Percentiles rank a stretch among this genome's conserved stretches.
Evolutionary conservation across 352 stramenopile species (phyloP).

Genomic region (Plasmopara halstedii): DNA sequence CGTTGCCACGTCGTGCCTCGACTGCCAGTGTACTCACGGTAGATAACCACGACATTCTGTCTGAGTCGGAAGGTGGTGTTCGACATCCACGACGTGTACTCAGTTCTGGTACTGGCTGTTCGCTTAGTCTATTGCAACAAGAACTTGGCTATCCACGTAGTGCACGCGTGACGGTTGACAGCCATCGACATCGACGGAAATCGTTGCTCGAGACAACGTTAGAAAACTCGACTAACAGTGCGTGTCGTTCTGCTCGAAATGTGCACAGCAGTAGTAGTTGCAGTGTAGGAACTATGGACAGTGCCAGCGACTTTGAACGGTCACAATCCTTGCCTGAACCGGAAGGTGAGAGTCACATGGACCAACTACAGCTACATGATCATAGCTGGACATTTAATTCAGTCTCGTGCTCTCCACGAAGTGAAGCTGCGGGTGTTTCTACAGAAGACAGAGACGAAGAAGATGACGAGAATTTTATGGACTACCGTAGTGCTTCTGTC

Average conservation of each 20-base stretch:
- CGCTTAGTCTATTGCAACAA: slow-evolving; percentile 55
- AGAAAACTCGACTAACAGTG: slow-evolving; percentile 23
- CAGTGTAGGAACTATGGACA: slow-evolving; percentile 14
- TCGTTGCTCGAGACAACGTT: slow-evolving; percentile 30
- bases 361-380: slow-evolving; percentile 8
- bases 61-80: slow-evolving; percentile 17
- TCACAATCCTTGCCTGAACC: slow-evolving; percentile 22
- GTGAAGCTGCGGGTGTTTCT: slow-evolving; percentile 6
- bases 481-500: slow-evolving; percentile 52
- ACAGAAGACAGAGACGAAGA: slow-evolving; percentile 16
- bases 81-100: slow-evolving; percentile 38
- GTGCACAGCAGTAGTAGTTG: slow-evolving; percentile 13
- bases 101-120: slow-evolving; percentile 39
- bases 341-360: slow-evolving; percentile 21
- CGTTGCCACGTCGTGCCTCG: slow-evolving; percentile 15
- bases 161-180: slow-evolving; percentile 1
- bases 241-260: slow-evolving; percentile 11
- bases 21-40: slow-evolving; percentile 22
- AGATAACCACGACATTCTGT: slow-evolving; percentile 9
- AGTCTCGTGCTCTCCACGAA: slow-evolving; percentile 19
- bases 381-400: slow-evolving; percentile 24
- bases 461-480: slow-evolving; percentile 69
- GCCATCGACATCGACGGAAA: slow-evolving; percentile 25
- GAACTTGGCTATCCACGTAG: slow-evolving; percentile 64
- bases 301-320: slow-evolving; percentile 10